These are phyloP conservation scores for Przewalskia tangutica DNA, from an alignment of 257 asterid genomes.

Conservation along the genomic window DNA sequence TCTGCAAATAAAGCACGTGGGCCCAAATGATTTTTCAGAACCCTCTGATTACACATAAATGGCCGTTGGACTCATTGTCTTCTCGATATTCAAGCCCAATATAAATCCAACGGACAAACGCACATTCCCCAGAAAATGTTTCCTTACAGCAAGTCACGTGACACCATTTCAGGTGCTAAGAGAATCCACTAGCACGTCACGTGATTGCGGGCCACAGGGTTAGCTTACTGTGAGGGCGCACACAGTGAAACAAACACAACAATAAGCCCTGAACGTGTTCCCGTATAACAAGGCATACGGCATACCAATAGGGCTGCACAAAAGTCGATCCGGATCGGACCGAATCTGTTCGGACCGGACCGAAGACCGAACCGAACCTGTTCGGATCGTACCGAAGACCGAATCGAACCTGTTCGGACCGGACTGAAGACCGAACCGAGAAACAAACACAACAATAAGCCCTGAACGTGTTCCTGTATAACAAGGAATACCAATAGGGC, in stretches of 20 bases:
- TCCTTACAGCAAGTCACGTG: slow-evolving; percentile 21
- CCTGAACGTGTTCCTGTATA: no score
- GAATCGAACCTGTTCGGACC: no score
- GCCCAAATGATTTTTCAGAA: not conserved
- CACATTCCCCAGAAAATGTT: not conserved
- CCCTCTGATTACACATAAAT: not conserved
- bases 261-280: slow-evolving; percentile 2
- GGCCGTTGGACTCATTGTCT: not conserved
- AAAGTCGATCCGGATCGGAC: no score
- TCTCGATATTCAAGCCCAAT: slow-evolving; percentile 7
- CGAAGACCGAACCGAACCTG: no score
- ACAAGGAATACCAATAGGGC: no score
- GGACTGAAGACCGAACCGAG: no score
- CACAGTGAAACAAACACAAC: not conserved
- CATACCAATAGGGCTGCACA: no score
- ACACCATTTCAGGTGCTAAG: slow-evolving; percentile 6
- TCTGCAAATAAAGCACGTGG: slow-evolving; percentile 15
- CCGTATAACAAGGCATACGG: not conserved
- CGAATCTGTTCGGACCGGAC: no score
- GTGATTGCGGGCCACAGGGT: slow-evolving; percentile 14
- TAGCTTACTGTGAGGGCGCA: not conserved
- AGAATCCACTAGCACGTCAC: slow-evolving; percentile 22
- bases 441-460: no score
- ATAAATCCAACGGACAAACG: slow-evolving; percentile 25
- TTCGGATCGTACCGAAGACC: no score